Evolutionary conservation across 2,329 filamentous ascomycete species (phyloP).

Genomic region (Claviceps citrina): DNA sequence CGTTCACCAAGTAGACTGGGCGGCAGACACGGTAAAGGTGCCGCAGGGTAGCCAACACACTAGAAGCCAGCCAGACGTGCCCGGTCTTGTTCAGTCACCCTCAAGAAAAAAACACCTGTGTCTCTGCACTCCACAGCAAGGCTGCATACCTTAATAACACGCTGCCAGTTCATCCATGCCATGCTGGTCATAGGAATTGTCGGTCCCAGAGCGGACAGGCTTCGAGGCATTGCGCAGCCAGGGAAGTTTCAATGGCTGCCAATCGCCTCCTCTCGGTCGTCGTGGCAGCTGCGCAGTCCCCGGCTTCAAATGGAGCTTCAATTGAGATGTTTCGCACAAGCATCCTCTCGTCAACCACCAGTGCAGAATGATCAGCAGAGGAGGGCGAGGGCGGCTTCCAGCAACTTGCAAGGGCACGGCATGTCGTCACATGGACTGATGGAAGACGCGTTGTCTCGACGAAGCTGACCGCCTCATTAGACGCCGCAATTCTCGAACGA

Average conservation of each 20-base stretch:
- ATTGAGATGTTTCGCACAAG: background rate
- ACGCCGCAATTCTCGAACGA: slow-evolving; percentile 35
- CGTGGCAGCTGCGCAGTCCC: background rate
- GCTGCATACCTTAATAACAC: background rate
- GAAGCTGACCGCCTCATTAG: background rate
- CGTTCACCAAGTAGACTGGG: no score
- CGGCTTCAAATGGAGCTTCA: background rate
- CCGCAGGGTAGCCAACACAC: no score
- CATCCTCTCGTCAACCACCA: background rate
- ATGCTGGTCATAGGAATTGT: background rate
- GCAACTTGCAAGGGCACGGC: background rate
- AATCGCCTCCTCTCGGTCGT: background rate
- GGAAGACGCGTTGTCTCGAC: background rate
- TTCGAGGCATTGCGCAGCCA: background rate
- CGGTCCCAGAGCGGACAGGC: background rate
- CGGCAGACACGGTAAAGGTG: no score
- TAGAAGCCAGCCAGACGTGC: no score
- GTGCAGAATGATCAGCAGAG: background rate
- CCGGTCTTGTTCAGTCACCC: no score
- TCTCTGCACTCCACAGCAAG: background rate
- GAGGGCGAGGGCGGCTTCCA: slow-evolving; percentile 14
- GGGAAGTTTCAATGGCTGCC: background rate
- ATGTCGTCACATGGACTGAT: background rate
- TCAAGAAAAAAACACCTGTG: no score
- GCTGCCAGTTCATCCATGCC: background rate